These are phyloP conservation scores for Pterula multifida DNA, from an alignment of 1,284 basidiomycete species.

Conservation along the genomic window DNA sequence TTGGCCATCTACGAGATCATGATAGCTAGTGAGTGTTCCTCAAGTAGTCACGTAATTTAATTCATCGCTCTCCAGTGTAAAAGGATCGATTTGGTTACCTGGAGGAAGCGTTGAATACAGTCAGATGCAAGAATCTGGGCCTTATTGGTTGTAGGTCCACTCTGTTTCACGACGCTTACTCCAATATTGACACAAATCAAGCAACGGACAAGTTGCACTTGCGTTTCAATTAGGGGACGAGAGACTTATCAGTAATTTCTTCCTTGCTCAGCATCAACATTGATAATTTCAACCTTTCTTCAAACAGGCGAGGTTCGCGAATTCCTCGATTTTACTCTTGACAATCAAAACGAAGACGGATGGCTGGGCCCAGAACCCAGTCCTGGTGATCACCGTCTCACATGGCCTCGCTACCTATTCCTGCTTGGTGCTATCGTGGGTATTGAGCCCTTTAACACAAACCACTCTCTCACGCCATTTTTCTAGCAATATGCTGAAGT, in stretches of 20 bases:
- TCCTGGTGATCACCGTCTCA: slow-evolving; percentile 21
- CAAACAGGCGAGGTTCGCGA: slow-evolving; percentile 17
- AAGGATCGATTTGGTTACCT: slow-evolving; percentile 28
- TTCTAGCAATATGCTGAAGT: slow-evolving; percentile 29
- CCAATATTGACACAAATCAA: slow-evolving; percentile 6
- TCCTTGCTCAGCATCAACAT: background rate
- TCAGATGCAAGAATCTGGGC: slow-evolving; percentile 28
- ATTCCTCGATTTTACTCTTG: slow-evolving; percentile 26
- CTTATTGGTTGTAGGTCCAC: slow-evolving; percentile 27
- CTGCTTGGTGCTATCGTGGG: slow-evolving; percentile 24
- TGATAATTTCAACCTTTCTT: background rate
- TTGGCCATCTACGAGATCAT: slow-evolving; percentile 21
- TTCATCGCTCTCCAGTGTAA: slow-evolving; percentile 16
- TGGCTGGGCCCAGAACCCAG: slow-evolving; percentile 28
- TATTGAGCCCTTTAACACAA: slow-evolving; percentile 2
- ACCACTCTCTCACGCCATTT: background rate
- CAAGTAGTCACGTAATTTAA: background rate
- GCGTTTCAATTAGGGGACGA: slow-evolving; percentile 25
- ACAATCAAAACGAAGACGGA: slow-evolving; percentile 22
- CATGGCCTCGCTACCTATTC: slow-evolving; percentile 27
- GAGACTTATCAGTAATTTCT: slow-evolving; percentile 16
- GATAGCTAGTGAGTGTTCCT: slow-evolving; percentile 20
- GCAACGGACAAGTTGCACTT: slow-evolving; percentile 25
- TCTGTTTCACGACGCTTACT: background rate
- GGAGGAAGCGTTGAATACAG: slow-evolving; percentile 28